These are phyloP conservation scores for Sporothrix variecibatus DNA, from an alignment of 2,329 filamentous ascomycete genomes.

Conservation along the genomic window DNA sequence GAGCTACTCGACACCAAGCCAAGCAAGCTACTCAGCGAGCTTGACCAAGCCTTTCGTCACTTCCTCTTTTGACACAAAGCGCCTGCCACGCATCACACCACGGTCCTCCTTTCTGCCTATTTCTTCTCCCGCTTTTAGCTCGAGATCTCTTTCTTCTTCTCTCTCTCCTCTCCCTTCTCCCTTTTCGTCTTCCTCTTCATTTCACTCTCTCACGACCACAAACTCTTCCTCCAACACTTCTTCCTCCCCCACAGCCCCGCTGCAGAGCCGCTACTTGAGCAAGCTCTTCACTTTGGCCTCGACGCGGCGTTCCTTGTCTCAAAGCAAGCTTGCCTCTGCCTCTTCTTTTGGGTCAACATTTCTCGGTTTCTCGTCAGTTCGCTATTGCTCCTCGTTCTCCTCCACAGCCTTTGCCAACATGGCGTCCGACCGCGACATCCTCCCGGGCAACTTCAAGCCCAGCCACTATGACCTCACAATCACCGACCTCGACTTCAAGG, in stretches of 20 bases:
- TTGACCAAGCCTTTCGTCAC: constrained; percentile 1
- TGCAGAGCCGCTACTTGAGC: background rate
- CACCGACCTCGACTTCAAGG: constrained; percentile 73
- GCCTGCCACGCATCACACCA: background rate
- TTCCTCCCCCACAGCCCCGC: background rate
- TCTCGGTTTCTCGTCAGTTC: background rate
- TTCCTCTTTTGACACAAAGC: constrained; percentile 1
- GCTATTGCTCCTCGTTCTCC: background rate
- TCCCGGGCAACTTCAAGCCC: constrained; percentile 71
- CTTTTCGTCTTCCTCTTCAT: background rate
- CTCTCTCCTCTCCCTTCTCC: background rate
- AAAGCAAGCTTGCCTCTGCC: background rate
- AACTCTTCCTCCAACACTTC: background rate
- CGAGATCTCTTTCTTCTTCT: background rate
- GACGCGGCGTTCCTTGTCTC: background rate
- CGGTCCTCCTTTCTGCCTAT: background rate
- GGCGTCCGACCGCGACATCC: constrained; percentile 60
- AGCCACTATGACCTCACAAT: constrained; percentile 83
- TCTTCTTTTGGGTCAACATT: background rate
- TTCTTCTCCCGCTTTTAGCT: constrained; percentile 14
- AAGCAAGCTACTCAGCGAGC: background rate
- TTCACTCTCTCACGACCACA: background rate
- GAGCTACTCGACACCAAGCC: constrained; percentile 3
- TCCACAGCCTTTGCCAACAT: constrained; percentile 41
- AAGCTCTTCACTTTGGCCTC: background rate